Evolutionary conservation across 441 rosid species (phyloP), one percentile per base, ranked within the genome.

Genomic region (Pelargonium exstipulatum): DNA sequence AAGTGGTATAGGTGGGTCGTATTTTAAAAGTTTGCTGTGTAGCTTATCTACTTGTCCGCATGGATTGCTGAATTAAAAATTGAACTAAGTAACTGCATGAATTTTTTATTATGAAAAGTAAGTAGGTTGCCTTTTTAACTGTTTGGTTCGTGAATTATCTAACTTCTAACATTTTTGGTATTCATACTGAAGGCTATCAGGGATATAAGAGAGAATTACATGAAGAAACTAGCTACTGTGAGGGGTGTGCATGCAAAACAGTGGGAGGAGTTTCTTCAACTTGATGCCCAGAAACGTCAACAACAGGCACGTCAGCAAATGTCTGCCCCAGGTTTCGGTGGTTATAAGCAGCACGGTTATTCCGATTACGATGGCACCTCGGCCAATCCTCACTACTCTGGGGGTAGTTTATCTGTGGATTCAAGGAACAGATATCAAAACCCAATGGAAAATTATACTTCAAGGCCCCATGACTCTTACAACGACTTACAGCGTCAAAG

Each of bases 161-260:
- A 68, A 74, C 80, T 71, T 76, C 77, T 86, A 71, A 74, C 73
- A 51, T 18, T 71, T 80, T 24, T 71, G 73, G 68, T 79, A 78
- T 43, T 76, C 64, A 81, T 71, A 71, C 79, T 82, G 69, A 80
- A 95, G 99, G 86, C 89, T 22, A 78, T 90, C 66, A 85, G 86
- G 85, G 97, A 90, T 82, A 86, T 89, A 82, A 84, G 95, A 83
- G 97, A 95, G 81, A 81, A 77, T 72, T 86, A 90, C 86, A 79
- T 82, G 86, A 86, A 90, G 87, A 88, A 88, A 79, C 79, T 88
- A 75, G 80, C 87, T 72, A 68, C 65, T 12, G 48, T 89, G 74
- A 85, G 96, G 84, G 81, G 77, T 70, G 48, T 81, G 69, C 94
- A 95, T 72, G 76, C 85, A 69, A 85, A 86, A 70, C 87, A 84